Base-by-base conservation (phyloP, 164 flowering plant genomes). In the Stephania japonica region DNA sequence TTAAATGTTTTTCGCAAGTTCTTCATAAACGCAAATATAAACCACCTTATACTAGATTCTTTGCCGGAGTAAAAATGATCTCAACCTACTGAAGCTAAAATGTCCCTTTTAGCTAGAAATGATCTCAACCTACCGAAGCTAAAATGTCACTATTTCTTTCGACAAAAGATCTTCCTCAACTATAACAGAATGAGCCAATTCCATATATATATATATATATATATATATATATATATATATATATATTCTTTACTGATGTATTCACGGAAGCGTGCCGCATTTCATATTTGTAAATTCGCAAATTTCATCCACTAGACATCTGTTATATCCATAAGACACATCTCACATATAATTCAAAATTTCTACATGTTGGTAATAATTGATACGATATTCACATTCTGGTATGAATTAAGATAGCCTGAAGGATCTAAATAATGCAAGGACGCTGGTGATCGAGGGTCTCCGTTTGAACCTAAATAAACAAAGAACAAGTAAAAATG, bases 391-490 rank as follows among this genome's bases (percentile, higher is more conserved):
- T 72, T 79, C 76, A 91, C 99, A 90, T 86, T 87, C 81, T 95
- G 99, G 77, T 95, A 95, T 74, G 96, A 88, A 84, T 95, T 95
- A 65, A 83, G 76, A 25, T 85, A 76, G 42, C 97, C 97, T 44
- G 91, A 85, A 73, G 87, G 89, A 83, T 93, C 92, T 71, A 91
- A 83, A 73, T 88, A 91, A 77, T 96, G 99, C 87, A 96, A 84
- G 42, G 99, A 96, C 71, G 77, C 82, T 41, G 88, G 86, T 73
- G 19, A 70, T 26, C 76, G 83, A 75, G 97, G 97, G 82, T 87
- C 78, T 73, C 99, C 99, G 84, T 96, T 93, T 76, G 99, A 96
- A 75, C 90, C 99, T 96, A 81, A 64, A 75, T 23, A 68, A 32
- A 32, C 38, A 32, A 32, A 32, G 72, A 73, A 5, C 24, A 8